Evolutionary conservation across 2,329 filamentous ascomycete species (phyloP).

Genomic region (Fusarium secorum): DNA sequence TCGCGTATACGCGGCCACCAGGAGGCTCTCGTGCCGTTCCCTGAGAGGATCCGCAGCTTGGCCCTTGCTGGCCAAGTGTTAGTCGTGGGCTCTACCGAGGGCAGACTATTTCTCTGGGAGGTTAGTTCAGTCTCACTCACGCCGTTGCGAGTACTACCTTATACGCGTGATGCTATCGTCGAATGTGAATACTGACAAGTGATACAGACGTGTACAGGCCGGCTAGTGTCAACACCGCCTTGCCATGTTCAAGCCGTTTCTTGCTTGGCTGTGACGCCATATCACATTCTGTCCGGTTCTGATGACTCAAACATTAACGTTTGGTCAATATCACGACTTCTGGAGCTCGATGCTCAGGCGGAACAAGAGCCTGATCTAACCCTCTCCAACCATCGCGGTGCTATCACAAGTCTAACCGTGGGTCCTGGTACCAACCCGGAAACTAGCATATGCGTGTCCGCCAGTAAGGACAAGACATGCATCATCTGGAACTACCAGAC

Average conservation of each 20-base stretch:
- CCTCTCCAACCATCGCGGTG: conserved; percentile 79
- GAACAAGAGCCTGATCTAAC: conserved; percentile 76
- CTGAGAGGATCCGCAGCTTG: conserved; percentile 83
- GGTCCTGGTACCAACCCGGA: conserved; percentile 72
- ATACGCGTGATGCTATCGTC: conserved; percentile 16
- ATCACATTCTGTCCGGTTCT: conserved; percentile 79
- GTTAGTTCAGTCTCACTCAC: conserved; percentile 55
- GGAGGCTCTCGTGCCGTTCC: conserved; percentile 87
- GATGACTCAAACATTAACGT: conserved; percentile 91
- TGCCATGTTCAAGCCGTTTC: conserved; percentile 84
- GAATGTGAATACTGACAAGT: conserved; percentile 35
- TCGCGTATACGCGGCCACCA: conserved; percentile 83
- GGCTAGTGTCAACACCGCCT: conserved; percentile 77
- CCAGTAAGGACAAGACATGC: conserved; percentile 85
- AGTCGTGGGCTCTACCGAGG: conserved; percentile 82
- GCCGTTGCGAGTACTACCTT: conserved; percentile 15
- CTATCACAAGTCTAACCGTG: conserved; percentile 69
- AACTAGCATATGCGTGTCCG: conserved; percentile 84
- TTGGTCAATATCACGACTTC: conserved; percentile 81
- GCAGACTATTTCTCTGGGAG: conserved; percentile 92
- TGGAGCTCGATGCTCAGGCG: conserved; percentile 64
- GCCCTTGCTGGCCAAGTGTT: conserved; percentile 76
- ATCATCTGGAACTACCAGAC: conserved; percentile 93
- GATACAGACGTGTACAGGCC: conserved; percentile 73
- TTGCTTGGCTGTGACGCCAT: conserved; percentile 74